Conservation (phyloP, 441 rosid genomes). For the Flueggea neowawraea region DNA sequence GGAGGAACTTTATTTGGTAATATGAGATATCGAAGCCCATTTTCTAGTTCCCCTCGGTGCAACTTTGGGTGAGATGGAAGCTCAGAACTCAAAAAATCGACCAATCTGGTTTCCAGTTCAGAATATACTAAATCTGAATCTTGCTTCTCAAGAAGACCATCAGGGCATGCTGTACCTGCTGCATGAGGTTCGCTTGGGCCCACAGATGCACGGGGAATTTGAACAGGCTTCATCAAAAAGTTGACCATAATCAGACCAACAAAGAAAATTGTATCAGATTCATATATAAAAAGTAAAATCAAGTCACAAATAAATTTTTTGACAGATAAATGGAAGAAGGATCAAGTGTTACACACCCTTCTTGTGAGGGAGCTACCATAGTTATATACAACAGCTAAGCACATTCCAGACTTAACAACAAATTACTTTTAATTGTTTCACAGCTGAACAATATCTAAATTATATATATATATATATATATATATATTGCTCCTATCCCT, state of each 20-base stretch:
- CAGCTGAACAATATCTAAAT: too few relatives aligned
- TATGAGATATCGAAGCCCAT: conserved; percentile 95
- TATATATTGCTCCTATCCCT: too few relatives aligned
- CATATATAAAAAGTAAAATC: neutral
- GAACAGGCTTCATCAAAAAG: conserved; percentile 49
- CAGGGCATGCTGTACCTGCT: conserved; percentile 83
- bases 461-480: too few relatives aligned
- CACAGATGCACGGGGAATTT: conserved; percentile 62
- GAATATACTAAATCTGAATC: conserved; percentile 52
- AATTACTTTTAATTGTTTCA: too few relatives aligned
- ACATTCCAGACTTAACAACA: too few relatives aligned
- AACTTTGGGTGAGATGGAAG: conserved; percentile 94
- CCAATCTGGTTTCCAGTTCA: conserved; percentile 49
- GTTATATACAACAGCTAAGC: too few relatives aligned
- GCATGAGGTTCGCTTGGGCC: conserved; percentile 99
- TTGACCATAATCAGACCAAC: conserved; percentile 8
- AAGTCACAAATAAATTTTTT: too few relatives aligned
- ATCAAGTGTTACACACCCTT: too few relatives aligned
- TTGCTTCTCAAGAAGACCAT: conserved; percentile 72
- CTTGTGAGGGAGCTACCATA: too few relatives aligned
- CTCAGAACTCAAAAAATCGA: conserved; percentile 59
- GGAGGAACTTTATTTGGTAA: conserved; percentile 97
- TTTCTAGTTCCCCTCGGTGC: conserved; percentile 76
- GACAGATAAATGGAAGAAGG: too few relatives aligned
- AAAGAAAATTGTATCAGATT: neutral